Evolutionary conservation across 345 rosid genomes (phyloP).

Genomic region (Clausena lansium): DNA sequence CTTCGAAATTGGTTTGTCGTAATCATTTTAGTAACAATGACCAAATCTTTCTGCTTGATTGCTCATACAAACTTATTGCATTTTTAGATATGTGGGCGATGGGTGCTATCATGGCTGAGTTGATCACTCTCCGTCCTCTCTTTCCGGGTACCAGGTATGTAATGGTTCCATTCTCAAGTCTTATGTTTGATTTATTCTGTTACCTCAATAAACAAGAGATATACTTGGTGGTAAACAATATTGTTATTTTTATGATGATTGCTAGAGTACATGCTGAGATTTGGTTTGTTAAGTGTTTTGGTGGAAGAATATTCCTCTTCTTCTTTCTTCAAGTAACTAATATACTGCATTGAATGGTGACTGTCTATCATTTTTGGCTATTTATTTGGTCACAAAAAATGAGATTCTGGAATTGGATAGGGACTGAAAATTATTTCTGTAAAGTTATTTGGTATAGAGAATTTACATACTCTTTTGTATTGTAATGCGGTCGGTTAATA

Average conservation of each 20-base stretch:
- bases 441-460: background rate
- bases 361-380: background rate
- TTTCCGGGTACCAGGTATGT: constrained; percentile 83
- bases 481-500: background rate
- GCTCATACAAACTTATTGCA: background rate
- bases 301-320: background rate
- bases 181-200: background rate
- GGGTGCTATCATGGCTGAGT: constrained; percentile 97
- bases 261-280: background rate
- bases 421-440: background rate
- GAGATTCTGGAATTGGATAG: background rate
- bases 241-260: background rate
- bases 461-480: background rate
- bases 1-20: background rate
- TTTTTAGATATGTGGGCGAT: constrained; percentile 93
- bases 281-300: background rate
- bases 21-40: background rate
- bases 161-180: background rate
- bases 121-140: constrained; percentile 76
- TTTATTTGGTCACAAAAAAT: background rate
- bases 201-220: background rate
- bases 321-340: background rate
- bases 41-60: background rate
- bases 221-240: background rate
- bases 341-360: background rate